Percentiles rank a stretch among this genome's conserved stretches.
phyloP scores from a whole-genome alignment of 495 filamentous ascomycete genomes.

The Darksidea phi region DNA sequence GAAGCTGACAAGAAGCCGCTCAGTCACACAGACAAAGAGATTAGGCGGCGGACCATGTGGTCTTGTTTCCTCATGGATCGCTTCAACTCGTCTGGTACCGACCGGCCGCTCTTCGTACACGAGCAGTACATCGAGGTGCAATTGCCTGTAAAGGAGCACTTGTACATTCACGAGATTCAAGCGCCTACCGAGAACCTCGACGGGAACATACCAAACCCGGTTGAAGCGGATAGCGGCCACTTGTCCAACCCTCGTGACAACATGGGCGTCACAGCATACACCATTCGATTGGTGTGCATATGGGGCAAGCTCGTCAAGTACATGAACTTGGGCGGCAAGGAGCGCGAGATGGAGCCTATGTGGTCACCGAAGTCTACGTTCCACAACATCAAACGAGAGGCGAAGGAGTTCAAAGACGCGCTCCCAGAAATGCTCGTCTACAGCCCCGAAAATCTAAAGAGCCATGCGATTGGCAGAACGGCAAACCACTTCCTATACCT shows the following conservation, averaged over 20 bases:
- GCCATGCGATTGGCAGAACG: slow-evolving; percentile 77
- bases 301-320: slow-evolving; percentile 92
- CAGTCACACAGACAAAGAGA: slow-evolving; percentile 90
- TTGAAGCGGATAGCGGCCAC: slow-evolving; percentile 60
- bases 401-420: slow-evolving; percentile 64
- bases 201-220: slow-evolving; percentile 67
- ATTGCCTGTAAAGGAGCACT: slow-evolving; percentile 83
- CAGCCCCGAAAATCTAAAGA: slow-evolving; percentile 76
- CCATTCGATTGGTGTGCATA: slow-evolving; percentile 78
- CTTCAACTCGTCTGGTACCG: slow-evolving; percentile 93
- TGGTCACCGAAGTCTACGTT: slow-evolving; percentile 83
- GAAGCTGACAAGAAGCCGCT: slow-evolving; percentile 65
- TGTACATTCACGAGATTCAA: slow-evolving; percentile 87
- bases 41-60: slow-evolving; percentile 94
- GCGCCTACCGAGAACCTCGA: slow-evolving; percentile 82
- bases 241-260: slow-evolving; percentile 71
- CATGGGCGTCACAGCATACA: slow-evolving; percentile 92
- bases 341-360: slow-evolving; percentile 63
- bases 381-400: slow-evolving; percentile 64
- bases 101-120: slow-evolving; percentile 86
- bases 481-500: slow-evolving; percentile 94
- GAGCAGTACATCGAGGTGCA: slow-evolving; percentile 87
- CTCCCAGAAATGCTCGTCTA: slow-evolving; percentile 72
- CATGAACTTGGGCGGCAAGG: slow-evolving; percentile 85
- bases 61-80: slow-evolving; percentile 96